Base-by-base conservation (phyloP, 192 early-diverging fungal species). In the Rhizophagus prolifer region DNA sequence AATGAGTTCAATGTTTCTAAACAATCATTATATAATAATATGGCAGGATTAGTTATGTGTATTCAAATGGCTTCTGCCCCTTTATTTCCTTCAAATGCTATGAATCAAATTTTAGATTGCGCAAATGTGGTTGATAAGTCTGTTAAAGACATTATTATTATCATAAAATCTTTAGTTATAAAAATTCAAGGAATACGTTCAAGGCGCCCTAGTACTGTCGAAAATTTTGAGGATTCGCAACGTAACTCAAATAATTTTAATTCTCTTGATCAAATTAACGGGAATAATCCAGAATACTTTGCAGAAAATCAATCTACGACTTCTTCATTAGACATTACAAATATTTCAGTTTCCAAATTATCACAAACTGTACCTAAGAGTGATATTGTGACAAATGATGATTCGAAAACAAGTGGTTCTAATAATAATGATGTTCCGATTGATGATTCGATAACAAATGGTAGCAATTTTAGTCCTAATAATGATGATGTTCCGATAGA, bases 1-100 rank as follows among this genome's bases (percentile, higher is more conserved):
- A 79, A 82, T 36, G 78, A 92, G 19, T 90, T 94, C 78, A 88
- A 89, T 70, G 80, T 84, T 74, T 82, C 89, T 36, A 89, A 91
- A 75, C 86, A 90, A 61, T 72, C 80, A 3, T 80, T 94, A 23
- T 91, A 89, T 84, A 91, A 92, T 76, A 85, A 85, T 65, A 79
- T 94, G 34, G 84, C 91, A 0, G 84, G 86, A 21, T 76, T 94
- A 21, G 88, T 91, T 26, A 91, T 90, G 50, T 79, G 81, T 19
- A 84, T 88, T 31, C 83, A 86, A 44, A 79, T 85, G 2, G 85
- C 87, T 3, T 85, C 89, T 23, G 87, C 88, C 68, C 85, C 84
- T 6, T 88, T 87, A 75, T 89, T 87, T 23, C 87, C 85, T 41
- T 75, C 86, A 14, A 83, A 86, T 59, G 85, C 86, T 1, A 69